These are phyloP conservation scores for Graphilbum fragrans DNA, from an alignment of 2,329 filamentous ascomycete genomes.

Conservation along the genomic window DNA sequence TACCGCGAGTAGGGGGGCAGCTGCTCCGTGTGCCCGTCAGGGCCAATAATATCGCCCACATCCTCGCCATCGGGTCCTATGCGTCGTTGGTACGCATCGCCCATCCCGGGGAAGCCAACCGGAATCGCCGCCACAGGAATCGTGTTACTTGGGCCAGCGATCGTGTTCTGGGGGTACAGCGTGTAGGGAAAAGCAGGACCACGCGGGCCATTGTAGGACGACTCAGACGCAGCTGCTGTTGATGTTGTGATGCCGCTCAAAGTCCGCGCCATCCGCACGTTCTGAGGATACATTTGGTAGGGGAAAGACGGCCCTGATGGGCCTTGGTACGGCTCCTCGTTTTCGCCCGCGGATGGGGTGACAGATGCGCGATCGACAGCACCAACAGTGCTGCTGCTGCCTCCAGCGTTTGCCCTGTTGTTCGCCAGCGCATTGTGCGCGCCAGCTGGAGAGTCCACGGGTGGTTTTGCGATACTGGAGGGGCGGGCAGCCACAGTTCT, in stretches of 20 bases:
- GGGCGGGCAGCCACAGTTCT: neutral
- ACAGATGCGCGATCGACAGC: neutral
- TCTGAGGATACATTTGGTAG: slow-evolving; percentile 75
- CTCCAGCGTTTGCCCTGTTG: neutral
- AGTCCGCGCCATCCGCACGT: slow-evolving; percentile 60
- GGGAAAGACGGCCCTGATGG: slow-evolving; percentile 68
- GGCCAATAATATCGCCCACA: slow-evolving; percentile 73
- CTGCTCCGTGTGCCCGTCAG: slow-evolving; percentile 81
- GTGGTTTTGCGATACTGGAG: neutral
- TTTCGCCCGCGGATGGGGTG: slow-evolving; percentile 13
- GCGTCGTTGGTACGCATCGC: slow-evolving; percentile 56
- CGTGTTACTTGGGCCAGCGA: slow-evolving; percentile 33
- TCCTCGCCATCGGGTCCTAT: slow-evolving; percentile 76
- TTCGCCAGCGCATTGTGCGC: neutral
- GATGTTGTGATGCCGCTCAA: slow-evolving; percentile 51
- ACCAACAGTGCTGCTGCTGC: slow-evolving; percentile 14
- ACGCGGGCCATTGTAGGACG: slow-evolving; percentile 44
- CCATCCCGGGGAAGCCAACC: slow-evolving; percentile 62
- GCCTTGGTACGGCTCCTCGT: slow-evolving; percentile 57
- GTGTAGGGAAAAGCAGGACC: slow-evolving; percentile 75
- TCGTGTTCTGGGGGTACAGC: slow-evolving; percentile 74
- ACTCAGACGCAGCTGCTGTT: slow-evolving; percentile 20
- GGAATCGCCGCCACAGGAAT: slow-evolving; percentile 31
- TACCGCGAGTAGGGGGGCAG: slow-evolving; percentile 86
- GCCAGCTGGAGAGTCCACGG: neutral